Percentiles rank a stretch among this genome's conserved stretches.
Evolutionary conservation across 176 grass and related monocot species (phyloP).

Genomic region (Aegilops bicornis): DNA sequence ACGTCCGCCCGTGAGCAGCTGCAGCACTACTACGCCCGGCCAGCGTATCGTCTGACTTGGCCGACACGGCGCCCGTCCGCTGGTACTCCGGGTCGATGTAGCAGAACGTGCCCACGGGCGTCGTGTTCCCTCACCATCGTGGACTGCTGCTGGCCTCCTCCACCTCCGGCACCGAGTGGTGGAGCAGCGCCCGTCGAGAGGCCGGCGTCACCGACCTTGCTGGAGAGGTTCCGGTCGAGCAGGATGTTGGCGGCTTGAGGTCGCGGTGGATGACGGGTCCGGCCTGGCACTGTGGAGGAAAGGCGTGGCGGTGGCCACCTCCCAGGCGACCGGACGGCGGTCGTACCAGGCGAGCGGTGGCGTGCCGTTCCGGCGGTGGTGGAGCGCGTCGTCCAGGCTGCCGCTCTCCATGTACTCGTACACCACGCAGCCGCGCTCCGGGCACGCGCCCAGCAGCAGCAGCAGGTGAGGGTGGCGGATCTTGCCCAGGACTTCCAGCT

Average conservation of each 20-base stretch:
- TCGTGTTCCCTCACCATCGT: slow-evolving; percentile 73
- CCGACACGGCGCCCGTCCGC: slow-evolving; percentile 56
- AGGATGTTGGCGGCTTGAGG: slow-evolving; percentile 67
- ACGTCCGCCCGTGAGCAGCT: slow-evolving; percentile 52
- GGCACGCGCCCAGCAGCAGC: slow-evolving; percentile 84
- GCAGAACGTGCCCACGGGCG: slow-evolving; percentile 88
- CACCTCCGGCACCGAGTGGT: slow-evolving; percentile 12
- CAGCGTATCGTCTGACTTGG: slow-evolving; percentile 77
- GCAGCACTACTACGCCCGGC: slow-evolving; percentile 68
- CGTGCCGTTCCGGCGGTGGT: slow-evolving; percentile 43
- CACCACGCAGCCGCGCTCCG: slow-evolving; percentile 76
- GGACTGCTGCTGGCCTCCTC: slow-evolving; percentile 18
- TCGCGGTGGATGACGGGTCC: slow-evolving; percentile 89
- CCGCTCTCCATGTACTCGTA: slow-evolving; percentile 72
- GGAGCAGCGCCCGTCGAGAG: slow-evolving; percentile 57
- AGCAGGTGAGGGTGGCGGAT: slow-evolving; percentile 84
- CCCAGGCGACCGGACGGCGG: slow-evolving; percentile 72
- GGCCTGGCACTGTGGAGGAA: slow-evolving; percentile 89
- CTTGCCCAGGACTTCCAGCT: slow-evolving; percentile 85
- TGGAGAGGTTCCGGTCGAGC: slow-evolving; percentile 66
- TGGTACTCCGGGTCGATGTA: slow-evolving; percentile 98
- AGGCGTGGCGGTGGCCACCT: slow-evolving; percentile 64
- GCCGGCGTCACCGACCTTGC: slow-evolving; percentile 90
- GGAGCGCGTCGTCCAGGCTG: slow-evolving; percentile 77
- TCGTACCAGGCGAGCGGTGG: slow-evolving; percentile 63